Evolutionary conservation across 371 early-diverging fungal species (phyloP), one percentile per base, ranked within the genome.

Genomic region (Coemansia sp.): DNA sequence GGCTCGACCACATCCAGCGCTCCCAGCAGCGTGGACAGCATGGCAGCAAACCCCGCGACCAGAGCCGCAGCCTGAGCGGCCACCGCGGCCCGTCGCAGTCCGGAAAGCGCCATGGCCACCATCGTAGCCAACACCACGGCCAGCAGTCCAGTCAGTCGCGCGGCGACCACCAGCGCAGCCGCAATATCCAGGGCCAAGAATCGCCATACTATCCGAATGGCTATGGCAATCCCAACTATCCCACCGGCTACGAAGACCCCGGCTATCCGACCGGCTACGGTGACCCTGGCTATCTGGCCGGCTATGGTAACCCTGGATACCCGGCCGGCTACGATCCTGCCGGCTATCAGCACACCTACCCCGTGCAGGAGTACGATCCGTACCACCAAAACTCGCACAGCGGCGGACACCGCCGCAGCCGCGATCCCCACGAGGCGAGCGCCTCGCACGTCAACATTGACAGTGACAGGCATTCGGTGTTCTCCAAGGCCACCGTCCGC

Each of bases 381-480:
- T 18, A 2, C 44, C 18, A 16, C 4, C n/a, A 14, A 2, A 14
- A 4, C 32, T 34, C 34, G 12, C 40, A 52, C 52, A 46, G 46
- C 55, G 11, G 36, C 18, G 12, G 58, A 31, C 46, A 12, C 14
- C 58, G n/a, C 8, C 58, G 47, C 10, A 57, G 58, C 32, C 51
- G 51, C 51, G 51, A 24, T 24, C 58, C 38, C 12, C 50, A 14
- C 5, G 29, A 58, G 8, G 34, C 31, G 16, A 6, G 51, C 24
- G 14, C 43, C 50, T 66, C 70, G 34, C 33, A 42, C 11, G 72
- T 67, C 16, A 68, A 58, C 56, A 44, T 67, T 31, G 24, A 59
- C 12, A 59, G 62, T 16, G 67, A 71, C 51, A 43, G 50, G 32
- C 62, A 67, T 29, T 67, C 72, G 16, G 50, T 67, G 14, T 71